phyloP scores from a whole-genome alignment of 2,329 filamentous ascomycete genomes.

The Talaromyces piceae region DNA sequence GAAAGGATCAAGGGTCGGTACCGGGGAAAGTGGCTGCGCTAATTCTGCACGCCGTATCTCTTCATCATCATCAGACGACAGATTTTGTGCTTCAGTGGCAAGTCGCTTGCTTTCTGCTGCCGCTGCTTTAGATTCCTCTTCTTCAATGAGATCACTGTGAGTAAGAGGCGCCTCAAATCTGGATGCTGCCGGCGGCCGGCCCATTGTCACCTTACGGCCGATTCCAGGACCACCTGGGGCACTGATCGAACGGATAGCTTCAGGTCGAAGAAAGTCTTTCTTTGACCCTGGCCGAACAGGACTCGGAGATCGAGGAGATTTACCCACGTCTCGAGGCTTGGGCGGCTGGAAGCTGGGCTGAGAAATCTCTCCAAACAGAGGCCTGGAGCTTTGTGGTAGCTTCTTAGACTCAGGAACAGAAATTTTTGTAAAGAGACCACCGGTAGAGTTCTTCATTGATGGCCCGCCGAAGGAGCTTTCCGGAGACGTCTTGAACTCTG shows the following conservation, averaged over 20 bases:
- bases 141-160: conserved; percentile 18
- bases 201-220: conserved; percentile 27
- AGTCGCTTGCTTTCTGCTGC: conserved; percentile 25
- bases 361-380: conserved; percentile 39
- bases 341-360: conserved; percentile 34
- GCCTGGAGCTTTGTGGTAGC: conserved; percentile 19
- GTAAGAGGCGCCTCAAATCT: conserved; percentile 11
- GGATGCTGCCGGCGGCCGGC: conserved; percentile 4
- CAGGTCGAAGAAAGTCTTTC: conserved; percentile 23
- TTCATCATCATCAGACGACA: conserved; percentile 42
- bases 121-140: conserved; percentile 22
- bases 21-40: conserved; percentile 35
- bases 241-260: conserved; percentile 30
- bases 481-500: conserved; percentile 31
- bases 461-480: conserved; percentile 39
- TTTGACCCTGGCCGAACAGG: conserved; percentile 31
- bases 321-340: conserved; percentile 21
- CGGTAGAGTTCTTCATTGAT: conserved; percentile 29
- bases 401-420: conserved; percentile 22
- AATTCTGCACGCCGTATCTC: conserved; percentile 40
- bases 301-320: conserved; percentile 40
- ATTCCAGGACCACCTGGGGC: conserved; percentile 31
- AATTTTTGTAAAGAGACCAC: conserved; percentile 34
- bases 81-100: conserved; percentile 28
- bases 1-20: conserved; percentile 41